Conservation (phyloP, 2,329 filamentous ascomycete species). For the Xylariaceae sp. region DNA sequence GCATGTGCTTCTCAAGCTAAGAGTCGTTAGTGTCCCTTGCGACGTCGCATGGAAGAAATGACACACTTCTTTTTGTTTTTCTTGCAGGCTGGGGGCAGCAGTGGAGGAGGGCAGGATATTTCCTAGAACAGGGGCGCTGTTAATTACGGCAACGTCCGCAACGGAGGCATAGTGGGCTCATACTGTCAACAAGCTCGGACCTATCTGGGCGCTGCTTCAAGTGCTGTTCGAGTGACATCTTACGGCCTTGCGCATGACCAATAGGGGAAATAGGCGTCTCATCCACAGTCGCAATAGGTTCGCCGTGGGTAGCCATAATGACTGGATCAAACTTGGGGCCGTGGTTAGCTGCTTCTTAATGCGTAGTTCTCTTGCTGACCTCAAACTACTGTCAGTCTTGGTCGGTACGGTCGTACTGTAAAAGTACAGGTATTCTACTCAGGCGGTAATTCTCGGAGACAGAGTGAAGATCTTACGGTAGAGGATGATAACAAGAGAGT, state of each 20-base stretch:
- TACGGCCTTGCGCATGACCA: conserved; percentile 55
- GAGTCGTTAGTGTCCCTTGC: background rate
- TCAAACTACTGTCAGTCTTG: too few relatives aligned
- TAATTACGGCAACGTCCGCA: background rate
- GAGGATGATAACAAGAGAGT: too few relatives aligned
- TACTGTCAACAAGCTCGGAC: conserved; percentile 80
- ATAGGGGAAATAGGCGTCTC: conserved; percentile 64
- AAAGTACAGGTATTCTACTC: background rate
- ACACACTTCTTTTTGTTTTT: conserved; percentile 74
- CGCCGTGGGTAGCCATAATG: conserved; percentile 44
- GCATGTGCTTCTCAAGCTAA: conserved; percentile 83
- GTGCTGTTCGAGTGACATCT: conserved; percentile 75
- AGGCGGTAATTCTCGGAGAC: background rate
- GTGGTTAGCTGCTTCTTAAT: background rate
- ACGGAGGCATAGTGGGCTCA: conserved; percentile 32
- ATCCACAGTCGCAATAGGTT: conserved; percentile 49
- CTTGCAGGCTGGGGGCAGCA: conserved; percentile 79
- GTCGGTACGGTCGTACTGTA: background rate
- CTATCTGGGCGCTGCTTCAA: conserved; percentile 76
- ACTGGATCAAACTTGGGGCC: background rate
- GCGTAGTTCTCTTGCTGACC: too few relatives aligned
- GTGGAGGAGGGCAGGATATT: conserved; percentile 85
- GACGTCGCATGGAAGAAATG: too few relatives aligned
- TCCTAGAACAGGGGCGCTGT: conserved; percentile 52
- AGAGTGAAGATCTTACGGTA: too few relatives aligned